phyloP scores from a whole-genome alignment of 192 early-diverging fungal genomes.

The Entrophospora sp. region DNA sequence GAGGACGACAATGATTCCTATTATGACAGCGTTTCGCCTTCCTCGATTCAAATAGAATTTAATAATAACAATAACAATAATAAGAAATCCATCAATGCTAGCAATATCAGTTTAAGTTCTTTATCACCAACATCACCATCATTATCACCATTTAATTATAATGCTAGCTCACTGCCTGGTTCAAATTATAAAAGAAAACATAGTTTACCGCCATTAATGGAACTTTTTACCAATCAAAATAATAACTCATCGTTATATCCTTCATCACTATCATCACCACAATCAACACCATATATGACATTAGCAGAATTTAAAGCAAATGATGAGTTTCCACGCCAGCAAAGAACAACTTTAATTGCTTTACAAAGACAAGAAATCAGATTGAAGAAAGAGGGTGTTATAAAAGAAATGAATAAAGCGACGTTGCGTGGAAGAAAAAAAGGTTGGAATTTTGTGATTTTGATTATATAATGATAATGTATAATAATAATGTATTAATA shows the following conservation, averaged over 20 bases:
- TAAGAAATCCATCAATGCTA: too few species aligned
- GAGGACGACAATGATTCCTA: too few species aligned
- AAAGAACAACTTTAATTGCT: constrained; percentile 25
- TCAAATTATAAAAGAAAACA: too few species aligned
- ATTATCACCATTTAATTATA: too few species aligned
- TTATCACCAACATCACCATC: too few species aligned
- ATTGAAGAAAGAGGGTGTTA: constrained; percentile 27
- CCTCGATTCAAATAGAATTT: too few species aligned
- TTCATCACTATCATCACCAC: background rate
- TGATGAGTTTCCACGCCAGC: constrained; percentile 30
- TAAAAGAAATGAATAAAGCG: constrained; percentile 29
- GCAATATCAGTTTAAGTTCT: too few species aligned
- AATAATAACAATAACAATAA: too few species aligned
- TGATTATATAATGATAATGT: background rate
- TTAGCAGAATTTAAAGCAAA: constrained; percentile 31
- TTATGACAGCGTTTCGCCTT: too few species aligned
- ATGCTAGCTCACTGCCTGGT: too few species aligned
- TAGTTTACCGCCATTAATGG: too few species aligned
- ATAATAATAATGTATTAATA: too few species aligned
- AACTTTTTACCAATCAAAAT: background rate
- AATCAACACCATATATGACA: constrained; percentile 26
- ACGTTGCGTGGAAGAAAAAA: constrained; percentile 34
- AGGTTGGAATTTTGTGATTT: constrained; percentile 16
- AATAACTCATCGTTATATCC: background rate
- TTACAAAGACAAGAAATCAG: constrained; percentile 31